These are phyloP conservation scores for Hondaea fermentalgiana DNA, from an alignment of 108 stramenopile genomes.

Conservation along the genomic window DNA sequence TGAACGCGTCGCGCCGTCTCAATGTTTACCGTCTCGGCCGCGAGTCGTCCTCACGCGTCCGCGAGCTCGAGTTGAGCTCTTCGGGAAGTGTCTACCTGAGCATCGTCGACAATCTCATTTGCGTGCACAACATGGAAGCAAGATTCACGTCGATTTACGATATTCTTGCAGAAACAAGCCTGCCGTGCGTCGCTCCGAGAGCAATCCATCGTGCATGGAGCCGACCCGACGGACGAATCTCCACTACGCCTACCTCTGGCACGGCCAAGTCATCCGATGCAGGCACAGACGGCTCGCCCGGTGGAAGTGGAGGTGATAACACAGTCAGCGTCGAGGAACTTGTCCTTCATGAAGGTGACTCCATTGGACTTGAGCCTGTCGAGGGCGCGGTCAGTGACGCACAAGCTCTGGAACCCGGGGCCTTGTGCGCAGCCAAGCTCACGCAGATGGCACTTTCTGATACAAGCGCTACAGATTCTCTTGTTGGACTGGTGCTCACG, in stretches of 20 bases:
- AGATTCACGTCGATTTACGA: not conserved
- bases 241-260: no score
- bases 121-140: constrained; percentile 2
- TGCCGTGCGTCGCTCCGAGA: not conserved
- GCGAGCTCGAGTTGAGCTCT: not conserved
- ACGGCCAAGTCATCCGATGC: no score
- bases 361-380: not conserved
- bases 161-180: not conserved
- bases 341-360: not conserved
- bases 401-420: not conserved
- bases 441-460: not conserved
- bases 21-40: not conserved
- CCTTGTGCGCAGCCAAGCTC: not conserved
- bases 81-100: not conserved
- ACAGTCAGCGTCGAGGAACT: not conserved
- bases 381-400: not conserved
- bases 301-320: not conserved
- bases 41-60: not conserved
- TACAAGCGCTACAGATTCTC: not conserved
- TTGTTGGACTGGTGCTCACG: not conserved
- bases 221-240: no score
- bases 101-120: not conserved
- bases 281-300: no score
- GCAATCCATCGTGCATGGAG: not conserved
- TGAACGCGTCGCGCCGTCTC: not conserved